Conservation (phyloP, 2,329 filamentous ascomycete species). For the Drechslera avenae region DNA sequence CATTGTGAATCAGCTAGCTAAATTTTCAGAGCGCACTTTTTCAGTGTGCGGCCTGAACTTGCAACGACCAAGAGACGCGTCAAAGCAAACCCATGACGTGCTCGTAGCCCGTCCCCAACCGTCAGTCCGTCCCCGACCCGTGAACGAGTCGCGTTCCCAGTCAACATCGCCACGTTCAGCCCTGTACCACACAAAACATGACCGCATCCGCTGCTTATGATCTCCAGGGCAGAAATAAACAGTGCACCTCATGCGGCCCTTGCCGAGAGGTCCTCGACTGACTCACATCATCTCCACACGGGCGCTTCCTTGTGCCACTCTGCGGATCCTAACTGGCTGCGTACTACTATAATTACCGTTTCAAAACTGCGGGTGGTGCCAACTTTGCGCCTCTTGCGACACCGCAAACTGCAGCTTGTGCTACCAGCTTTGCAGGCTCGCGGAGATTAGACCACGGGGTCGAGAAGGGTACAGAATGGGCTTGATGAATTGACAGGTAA, state of each 20-base stretch:
- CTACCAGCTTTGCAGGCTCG: background rate
- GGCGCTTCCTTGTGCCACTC: conserved; percentile 1
- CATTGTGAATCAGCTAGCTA: background rate
- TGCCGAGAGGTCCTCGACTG: background rate
- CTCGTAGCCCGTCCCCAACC: no score
- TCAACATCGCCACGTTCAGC: conserved; percentile 4
- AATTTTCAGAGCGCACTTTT: no score
- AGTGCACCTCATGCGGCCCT: conserved; percentile 3
- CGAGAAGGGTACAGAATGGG: background rate
- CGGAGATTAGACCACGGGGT: background rate
- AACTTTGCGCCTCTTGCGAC: background rate
- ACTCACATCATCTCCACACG: background rate
- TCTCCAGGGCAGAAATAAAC: background rate
- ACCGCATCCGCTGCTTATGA: conserved; percentile 1
- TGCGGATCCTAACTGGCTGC: background rate
- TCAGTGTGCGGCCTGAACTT: no score
- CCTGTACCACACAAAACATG: conserved; percentile 7
- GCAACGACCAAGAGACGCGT: no score
- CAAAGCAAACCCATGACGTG: no score
- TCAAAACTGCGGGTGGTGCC: background rate
- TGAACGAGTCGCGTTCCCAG: background rate
- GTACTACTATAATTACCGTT: background rate
- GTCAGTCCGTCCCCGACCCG: no score
- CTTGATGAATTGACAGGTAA: conserved; percentile 26
- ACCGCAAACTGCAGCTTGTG: background rate